phyloP scores from a whole-genome alignment of 768 basidiomycete species.

The Suillus brevipes region DNA sequence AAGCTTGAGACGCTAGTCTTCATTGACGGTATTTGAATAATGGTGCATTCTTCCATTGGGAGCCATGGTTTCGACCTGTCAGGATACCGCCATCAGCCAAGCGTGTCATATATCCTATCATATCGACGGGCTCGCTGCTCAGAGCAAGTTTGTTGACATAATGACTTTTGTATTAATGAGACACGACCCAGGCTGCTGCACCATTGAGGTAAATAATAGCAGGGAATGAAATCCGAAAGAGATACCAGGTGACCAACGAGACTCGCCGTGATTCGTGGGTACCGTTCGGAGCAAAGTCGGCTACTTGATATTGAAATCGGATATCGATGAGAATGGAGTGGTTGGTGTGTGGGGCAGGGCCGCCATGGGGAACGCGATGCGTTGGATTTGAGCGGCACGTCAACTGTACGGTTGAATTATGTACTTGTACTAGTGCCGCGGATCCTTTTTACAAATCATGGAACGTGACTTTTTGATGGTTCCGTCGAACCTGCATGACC shows the following conservation, averaged over 20 bases:
- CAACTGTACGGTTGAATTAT: neutral
- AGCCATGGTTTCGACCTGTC: neutral
- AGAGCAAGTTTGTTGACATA: neutral
- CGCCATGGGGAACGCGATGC: neutral
- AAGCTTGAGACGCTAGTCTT: neutral
- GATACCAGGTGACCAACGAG: neutral
- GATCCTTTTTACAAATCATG: neutral
- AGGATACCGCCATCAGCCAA: neutral
- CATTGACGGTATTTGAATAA: neutral
- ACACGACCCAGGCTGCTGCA: neutral
- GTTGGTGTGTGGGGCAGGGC: neutral
- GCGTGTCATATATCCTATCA: neutral
- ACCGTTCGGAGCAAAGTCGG: neutral
- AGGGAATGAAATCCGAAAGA: neutral
- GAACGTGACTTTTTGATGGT: neutral
- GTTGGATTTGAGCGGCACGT: neutral
- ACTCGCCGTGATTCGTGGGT: neutral
- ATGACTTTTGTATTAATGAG: neutral
- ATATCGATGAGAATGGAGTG: neutral
- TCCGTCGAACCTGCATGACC: neutral
- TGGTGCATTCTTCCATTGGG: neutral
- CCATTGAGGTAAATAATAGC: neutral
- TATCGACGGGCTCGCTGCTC: neutral
- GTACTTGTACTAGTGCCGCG: neutral
- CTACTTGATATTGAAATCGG: neutral